Evolutionary conservation across 2,329 filamentous ascomycete genomes (phyloP), one percentile per base, ranked within the genome.

Genomic region (Microascus cirrosus): DNA sequence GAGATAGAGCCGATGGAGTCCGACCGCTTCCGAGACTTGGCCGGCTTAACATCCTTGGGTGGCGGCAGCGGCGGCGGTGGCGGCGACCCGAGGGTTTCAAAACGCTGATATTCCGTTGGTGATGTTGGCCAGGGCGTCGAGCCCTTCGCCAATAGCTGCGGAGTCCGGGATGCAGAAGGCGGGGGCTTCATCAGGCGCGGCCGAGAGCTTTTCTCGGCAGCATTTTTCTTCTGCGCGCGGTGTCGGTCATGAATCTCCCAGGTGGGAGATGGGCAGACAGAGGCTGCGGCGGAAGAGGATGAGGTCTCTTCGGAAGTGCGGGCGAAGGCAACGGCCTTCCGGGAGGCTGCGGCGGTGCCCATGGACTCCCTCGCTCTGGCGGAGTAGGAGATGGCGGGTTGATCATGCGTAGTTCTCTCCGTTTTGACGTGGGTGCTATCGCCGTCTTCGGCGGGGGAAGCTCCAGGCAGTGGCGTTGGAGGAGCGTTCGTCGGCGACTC

Each of bases 111-210:
- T 13, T 45, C 39, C n/a, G 15, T 18, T n/a, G 39, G 39, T 15
- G 39, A n/a, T 5, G 39, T 8, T 15, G 56, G 25, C 10, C 5
- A 22, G 20, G 48, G 32, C 7, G 48, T 25, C 18, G 22, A 20
- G 35, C 25, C 20, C 45, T 48, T 45, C 18, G 51, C 51, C 18
- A n/a, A 20, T 6, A 58, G 52, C 4, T 54, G 56, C 15, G 51
- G 52, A 11, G 56, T 58, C 28, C 52, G 53, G n/a, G 56, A 58
- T 7, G 56, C 56, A 13, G 56, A 58, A 7, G 56, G 56, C 13
- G 56, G 56, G 18, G 51, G 22, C 39, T 58, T 58, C 20, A 34
- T 13, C 11, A 54, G 51, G 18, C 56, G 51, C 11, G 56, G 42
- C 12, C 24, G n/a, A 2, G n/a, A 20, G 8, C n/a, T 36, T 20